Percentiles rank a stretch among this genome's conserved stretches.
These are phyloP conservation scores for Penicillium ucsense DNA, from an alignment of 495 filamentous ascomycete species.

Conservation along the genomic window DNA sequence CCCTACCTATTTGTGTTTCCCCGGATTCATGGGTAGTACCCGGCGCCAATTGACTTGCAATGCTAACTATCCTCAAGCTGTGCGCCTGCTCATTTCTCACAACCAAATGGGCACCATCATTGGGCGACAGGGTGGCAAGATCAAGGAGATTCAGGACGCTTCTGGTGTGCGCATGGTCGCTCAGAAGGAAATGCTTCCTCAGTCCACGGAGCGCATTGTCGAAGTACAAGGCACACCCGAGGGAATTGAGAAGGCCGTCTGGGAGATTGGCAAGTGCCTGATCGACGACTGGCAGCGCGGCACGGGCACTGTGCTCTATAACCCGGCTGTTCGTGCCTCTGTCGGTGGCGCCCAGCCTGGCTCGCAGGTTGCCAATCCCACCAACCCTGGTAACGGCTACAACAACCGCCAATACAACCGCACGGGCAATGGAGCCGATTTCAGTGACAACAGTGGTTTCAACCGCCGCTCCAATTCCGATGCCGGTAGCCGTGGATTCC, in stretches of 20 bases:
- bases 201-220: conserved; percentile 97
- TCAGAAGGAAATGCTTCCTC: conserved; percentile 98
- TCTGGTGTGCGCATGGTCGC: conserved; percentile 98
- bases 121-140: conserved; percentile 89
- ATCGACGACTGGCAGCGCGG: conserved; percentile 96
- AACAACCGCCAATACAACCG: conserved; percentile 71
- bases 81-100: conserved; percentile 96
- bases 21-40: too few species aligned
- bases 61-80: conserved; percentile 50
- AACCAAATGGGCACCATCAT: conserved; percentile 99
- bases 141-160: conserved; percentile 97
- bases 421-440: conserved; percentile 95
- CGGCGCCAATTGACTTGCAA: too few species aligned
- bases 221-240: conserved; percentile 90
- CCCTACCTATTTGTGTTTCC: too few species aligned
- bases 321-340: conserved; percentile 81
- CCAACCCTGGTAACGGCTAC: conserved; percentile 39
- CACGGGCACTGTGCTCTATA: conserved; percentile 92
- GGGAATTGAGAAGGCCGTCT: conserved; percentile 87
- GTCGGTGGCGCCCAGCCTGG: conserved; percentile 39
- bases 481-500: conserved; percentile 57
- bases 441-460: conserved; percentile 71
- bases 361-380: conserved; percentile 16
- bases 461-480: conserved; percentile 76
- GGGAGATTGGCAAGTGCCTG: conserved; percentile 98